Evolutionary conservation across 257 asterid genomes (phyloP).

Genomic region (Thymus quinquecostatus): DNA sequence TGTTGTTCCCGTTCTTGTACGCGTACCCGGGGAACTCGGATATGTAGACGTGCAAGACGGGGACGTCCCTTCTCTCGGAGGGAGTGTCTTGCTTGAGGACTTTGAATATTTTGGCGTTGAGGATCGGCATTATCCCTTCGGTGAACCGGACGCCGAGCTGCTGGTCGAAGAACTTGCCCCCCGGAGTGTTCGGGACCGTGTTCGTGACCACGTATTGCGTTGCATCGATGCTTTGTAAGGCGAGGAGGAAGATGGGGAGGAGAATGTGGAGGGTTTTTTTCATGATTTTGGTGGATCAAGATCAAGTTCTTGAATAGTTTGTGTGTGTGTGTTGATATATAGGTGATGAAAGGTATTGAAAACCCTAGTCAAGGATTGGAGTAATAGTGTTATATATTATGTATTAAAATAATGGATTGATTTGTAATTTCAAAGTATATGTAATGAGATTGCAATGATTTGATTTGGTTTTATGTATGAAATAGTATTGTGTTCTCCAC

Average conservation of each 20-base stretch:
- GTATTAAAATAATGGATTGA: too few relatives aligned
- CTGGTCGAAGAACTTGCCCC: slow-evolving; percentile 9
- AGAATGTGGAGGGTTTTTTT: background rate
- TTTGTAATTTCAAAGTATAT: too few relatives aligned
- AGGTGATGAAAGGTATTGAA: too few relatives aligned
- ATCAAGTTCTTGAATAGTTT: too few relatives aligned
- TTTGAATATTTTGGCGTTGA: background rate
- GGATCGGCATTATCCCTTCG: background rate
- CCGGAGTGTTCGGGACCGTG: slow-evolving; percentile 13
- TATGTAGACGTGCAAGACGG: background rate
- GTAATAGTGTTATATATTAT: too few relatives aligned
- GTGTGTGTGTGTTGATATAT: background rate
- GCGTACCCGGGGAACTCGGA: slow-evolving; percentile 7
- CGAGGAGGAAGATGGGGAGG: background rate
- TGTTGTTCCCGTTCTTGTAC: background rate
- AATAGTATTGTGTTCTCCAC: too few relatives aligned
- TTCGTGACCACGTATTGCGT: background rate
- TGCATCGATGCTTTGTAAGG: slow-evolving; percentile 3
- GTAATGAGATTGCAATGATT: too few relatives aligned
- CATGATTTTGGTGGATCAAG: background rate
- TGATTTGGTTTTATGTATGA: too few relatives aligned
- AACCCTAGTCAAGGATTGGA: too few relatives aligned
- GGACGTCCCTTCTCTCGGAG: background rate
- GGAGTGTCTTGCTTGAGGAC: background rate
- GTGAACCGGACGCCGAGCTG: slow-evolving; percentile 1